Conservation (phyloP, 345 rosid species). For the Reutealis trisperma region DNA sequence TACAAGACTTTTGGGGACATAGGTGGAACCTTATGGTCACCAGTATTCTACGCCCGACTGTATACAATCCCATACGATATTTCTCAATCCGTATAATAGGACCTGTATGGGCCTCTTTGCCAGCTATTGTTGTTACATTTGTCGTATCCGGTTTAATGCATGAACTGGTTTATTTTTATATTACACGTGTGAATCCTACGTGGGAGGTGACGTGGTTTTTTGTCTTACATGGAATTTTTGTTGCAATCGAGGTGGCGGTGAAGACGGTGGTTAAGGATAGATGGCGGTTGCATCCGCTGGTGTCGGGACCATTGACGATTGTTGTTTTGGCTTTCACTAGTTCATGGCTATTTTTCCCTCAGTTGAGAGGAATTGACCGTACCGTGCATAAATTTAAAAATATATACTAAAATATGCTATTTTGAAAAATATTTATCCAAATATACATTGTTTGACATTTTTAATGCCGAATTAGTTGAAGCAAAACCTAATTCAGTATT, state of each 20-base stretch:
- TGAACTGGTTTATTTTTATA: conserved; percentile 34
- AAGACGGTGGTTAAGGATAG: conserved; percentile 5
- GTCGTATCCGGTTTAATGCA: conserved; percentile 34
- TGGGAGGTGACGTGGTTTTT: conserved; percentile 35
- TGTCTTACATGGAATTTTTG: conserved; percentile 28
- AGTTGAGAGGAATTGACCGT: no score
- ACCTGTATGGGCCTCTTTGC: conserved; percentile 23
- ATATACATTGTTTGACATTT: no score
- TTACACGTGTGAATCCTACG: conserved; percentile 28
- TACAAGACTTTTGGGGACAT: conserved; percentile 41
- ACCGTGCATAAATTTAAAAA: no score
- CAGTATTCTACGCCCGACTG: conserved; percentile 30
- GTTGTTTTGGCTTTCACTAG: conserved; percentile 21
- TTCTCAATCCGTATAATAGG: conserved; percentile 7
- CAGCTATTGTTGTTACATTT: conserved; percentile 32
- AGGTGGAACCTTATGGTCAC: conserved; percentile 43
- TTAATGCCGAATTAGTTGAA: no score
- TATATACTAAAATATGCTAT: no score
- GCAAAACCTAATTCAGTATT: no score
- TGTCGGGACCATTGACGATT: conserved; percentile 14
- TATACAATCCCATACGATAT: conserved; percentile 25
- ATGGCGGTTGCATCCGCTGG: conserved; percentile 20
- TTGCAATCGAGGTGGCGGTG: conserved; percentile 24
- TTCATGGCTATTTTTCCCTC: conserved; percentile 32
- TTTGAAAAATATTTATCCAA: no score